phyloP scores from a whole-genome alignment of 2,329 filamentous ascomycete species.

The Neopestalotiopsis rosae region DNA sequence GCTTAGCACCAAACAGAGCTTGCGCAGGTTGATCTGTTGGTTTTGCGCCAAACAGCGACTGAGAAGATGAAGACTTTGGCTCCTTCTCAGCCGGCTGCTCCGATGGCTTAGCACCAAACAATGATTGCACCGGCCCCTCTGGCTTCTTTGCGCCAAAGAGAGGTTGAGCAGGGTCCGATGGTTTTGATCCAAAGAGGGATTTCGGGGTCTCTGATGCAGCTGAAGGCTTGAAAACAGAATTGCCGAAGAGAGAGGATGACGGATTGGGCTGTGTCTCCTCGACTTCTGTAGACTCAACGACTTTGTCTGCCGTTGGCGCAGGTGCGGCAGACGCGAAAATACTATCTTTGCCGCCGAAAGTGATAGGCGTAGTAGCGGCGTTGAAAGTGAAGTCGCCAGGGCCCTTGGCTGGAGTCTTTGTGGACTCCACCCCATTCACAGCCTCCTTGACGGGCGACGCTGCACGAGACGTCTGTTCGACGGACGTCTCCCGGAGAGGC shows the following conservation, averaged over 20 bases:
- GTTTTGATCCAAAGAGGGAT: neutral
- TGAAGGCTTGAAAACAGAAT: neutral
- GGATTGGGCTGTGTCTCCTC: conserved; percentile 30
- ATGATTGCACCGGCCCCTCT: conserved; percentile 30
- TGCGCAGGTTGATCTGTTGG: neutral
- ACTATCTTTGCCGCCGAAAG: conserved; percentile 26
- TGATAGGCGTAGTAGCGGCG: conserved; percentile 36
- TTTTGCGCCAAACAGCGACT: neutral
- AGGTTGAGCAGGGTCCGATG: neutral
- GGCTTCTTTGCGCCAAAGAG: conserved; percentile 10
- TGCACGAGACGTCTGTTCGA: conserved; percentile 25
- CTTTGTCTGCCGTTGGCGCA: conserved; percentile 19
- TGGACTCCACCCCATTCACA: conserved; percentile 19
- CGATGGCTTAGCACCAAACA: conserved; percentile 31
- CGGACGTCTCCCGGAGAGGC: conserved; percentile 33
- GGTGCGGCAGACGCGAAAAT: conserved; percentile 42
- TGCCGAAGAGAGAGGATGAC: conserved; percentile 6
- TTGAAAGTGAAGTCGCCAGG: conserved; percentile 39
- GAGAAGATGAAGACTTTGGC: neutral
- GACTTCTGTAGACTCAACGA: conserved; percentile 36
- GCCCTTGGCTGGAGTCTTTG: conserved; percentile 34
- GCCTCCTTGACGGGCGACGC: conserved; percentile 22
- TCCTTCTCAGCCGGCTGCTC: conserved; percentile 22
- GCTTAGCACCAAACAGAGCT: neutral
- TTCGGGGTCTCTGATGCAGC: neutral